Conservation (phyloP, 345 rosid genomes). For the Combretum micranthum region DNA sequence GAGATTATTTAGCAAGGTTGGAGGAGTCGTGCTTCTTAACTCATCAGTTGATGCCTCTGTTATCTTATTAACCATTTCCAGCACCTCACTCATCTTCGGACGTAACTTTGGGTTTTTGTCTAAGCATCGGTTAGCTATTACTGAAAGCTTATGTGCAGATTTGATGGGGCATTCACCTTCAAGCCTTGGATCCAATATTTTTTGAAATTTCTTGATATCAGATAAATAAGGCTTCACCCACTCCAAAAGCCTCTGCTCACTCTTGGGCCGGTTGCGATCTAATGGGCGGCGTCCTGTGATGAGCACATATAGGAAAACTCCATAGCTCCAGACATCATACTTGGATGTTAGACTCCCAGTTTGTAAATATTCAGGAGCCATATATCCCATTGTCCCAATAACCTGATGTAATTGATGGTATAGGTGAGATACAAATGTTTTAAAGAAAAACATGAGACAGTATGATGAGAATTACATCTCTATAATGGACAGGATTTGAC, state of each 20-base stretch:
- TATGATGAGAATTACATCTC: background rate
- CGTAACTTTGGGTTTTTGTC: slow-evolving; percentile 64
- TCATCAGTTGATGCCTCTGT: slow-evolving; percentile 31
- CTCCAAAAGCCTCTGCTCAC: slow-evolving; percentile 77
- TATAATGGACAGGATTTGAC: too few relatives aligned
- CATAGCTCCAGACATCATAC: slow-evolving; percentile 90
- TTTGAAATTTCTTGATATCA: slow-evolving; percentile 44
- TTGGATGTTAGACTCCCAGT: slow-evolving; percentile 79
- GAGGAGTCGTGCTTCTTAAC: slow-evolving; percentile 14
- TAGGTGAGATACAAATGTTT: background rate
- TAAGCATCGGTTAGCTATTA: slow-evolving; percentile 69
- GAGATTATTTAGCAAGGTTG: slow-evolving; percentile 30
- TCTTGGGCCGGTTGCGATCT: slow-evolving; percentile 70
- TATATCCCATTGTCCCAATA: slow-evolving; percentile 93
- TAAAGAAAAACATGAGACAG: background rate
- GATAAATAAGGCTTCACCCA: slow-evolving; percentile 79
- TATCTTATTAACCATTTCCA: slow-evolving; percentile 54
- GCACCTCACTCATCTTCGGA: slow-evolving; percentile 90
- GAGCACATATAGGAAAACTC: slow-evolving; percentile 89
- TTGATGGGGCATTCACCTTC: slow-evolving; percentile 37
- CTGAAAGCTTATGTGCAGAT: slow-evolving; percentile 57
- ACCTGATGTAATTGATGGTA: slow-evolving; percentile 35
- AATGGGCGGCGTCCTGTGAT: slow-evolving; percentile 80
- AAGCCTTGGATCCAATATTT: slow-evolving; percentile 66
- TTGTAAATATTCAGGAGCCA: slow-evolving; percentile 80